Base-by-base conservation (phyloP, 140 eudicot genomes). In the Cichorium intybus region DNA sequence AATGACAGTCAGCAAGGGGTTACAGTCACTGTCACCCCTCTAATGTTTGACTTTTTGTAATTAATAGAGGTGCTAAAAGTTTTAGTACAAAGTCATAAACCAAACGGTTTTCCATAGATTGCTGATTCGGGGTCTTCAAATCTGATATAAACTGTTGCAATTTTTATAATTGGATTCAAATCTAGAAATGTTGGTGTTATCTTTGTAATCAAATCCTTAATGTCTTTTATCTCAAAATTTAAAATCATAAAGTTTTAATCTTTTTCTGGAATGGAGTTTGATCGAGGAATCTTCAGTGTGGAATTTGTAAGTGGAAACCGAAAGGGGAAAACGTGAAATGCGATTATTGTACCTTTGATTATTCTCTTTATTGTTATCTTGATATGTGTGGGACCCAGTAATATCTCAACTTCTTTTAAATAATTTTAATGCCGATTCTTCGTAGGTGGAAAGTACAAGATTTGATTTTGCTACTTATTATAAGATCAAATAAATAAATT, bases 301-400 rank as follows among this genome's bases (percentile, higher is more conserved):
- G 29, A 64, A 27, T 47, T 48, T 48, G 47, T 28, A 5, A 47
- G 20, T 48, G 70, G 47, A 64, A 47, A 64, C 18, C 45, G 3
- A 54, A 54, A 43, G 45, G 55, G 21, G 26, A 67, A 67, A 67
- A 39, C 45, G 18, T 39, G 56, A 37, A 37, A 54, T 37, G 55
- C 37, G 41, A 26, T 34, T 31, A 20, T 47, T 34, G 67, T 23
- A 56, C 22, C 33, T 66, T 65, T 47, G 54, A 46, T 65, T 74
- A 55, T 24, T 56, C 56, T 65, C 56, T 73, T 73, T 22, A 66
- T 56, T 56, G 68, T 47, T 73, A 56, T 73, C 51, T 46, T 65
- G 79, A 65, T 65, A 56, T 14, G 48, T 3, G 47, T 68, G 73
- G 77, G 79, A 23, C 73, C 79, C 62, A 24, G 24, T 51, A 33